These are phyloP conservation scores for Colletotrichum filicis DNA, from an alignment of 2,329 filamentous ascomycete species.

Conservation along the genomic window DNA sequence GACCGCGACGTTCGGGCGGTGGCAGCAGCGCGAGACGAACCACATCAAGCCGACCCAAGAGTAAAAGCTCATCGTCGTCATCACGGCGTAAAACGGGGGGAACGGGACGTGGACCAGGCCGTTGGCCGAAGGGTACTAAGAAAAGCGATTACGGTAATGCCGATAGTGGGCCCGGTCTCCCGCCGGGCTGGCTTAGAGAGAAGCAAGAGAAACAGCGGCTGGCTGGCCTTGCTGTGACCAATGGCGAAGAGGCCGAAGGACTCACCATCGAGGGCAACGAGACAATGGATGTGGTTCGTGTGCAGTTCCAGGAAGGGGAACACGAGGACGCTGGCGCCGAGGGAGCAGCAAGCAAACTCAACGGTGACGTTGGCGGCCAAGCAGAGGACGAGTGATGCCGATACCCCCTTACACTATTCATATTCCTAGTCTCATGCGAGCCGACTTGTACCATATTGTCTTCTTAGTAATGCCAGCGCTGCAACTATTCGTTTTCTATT, in stretches of 20 bases:
- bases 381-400: conserved; percentile 18
- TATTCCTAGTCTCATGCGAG: conserved; percentile 5
- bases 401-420: conserved; percentile 7
- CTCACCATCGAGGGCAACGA: conserved; percentile 13
- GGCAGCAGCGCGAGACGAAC: conserved; percentile 40
- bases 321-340: not conserved
- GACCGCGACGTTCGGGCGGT: conserved; percentile 51
- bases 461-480: conserved; percentile 4
- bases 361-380: not conserved
- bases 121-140: conserved; percentile 76
- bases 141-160: conserved; percentile 76
- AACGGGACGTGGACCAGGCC: conserved; percentile 71
- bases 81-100: conserved; percentile 68
- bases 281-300: conserved; percentile 33
- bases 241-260: conserved; percentile 37
- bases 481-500: not conserved
- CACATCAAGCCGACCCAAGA: conserved; percentile 51
- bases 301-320: conserved; percentile 27
- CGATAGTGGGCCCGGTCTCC: conserved; percentile 71
- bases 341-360: not conserved
- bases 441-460: conserved; percentile 6
- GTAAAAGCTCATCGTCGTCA: conserved; percentile 45
- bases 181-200: conserved; percentile 63
- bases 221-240: conserved; percentile 1
- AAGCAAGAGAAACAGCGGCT: conserved; percentile 44